Evolutionary conservation across 78 protist genomes (phyloP), one percentile per base, ranked within the genome.

Genomic region (Isochrysis galbana): DNA sequence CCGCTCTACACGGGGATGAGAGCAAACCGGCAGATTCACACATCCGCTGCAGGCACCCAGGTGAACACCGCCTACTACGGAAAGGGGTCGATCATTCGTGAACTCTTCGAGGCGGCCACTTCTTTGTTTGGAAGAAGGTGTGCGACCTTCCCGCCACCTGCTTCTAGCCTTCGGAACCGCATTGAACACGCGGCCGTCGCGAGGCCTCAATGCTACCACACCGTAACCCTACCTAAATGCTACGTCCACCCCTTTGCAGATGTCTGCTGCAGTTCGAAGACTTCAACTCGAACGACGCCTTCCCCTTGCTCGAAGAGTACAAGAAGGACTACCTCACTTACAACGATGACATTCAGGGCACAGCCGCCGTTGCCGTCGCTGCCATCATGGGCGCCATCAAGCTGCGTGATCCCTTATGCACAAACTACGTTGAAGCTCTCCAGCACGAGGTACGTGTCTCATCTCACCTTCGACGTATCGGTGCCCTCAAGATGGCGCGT

Each of bases 201-300:
- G n/a, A n/a, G n/a, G n/a, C n/a, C n/a, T n/a, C n/a, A n/a, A n/a
- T n/a, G n/a, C n/a, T n/a, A n/a, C n/a, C n/a, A n/a, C n/a, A n/a
- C n/a, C n/a, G n/a, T n/a, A n/a, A n/a, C n/a, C n/a, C n/a, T n/a
- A n/a, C n/a, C n/a, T n/a, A n/a, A n/a, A n/a, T n/a, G n/a, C n/a
- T n/a, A n/a, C n/a, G n/a, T n/a, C n/a, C n/a, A n/a, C 93, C 96
- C 89, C n/a, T n/a, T n/a, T n/a, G n/a, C n/a, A n/a, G 48, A 55
- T 95, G 93, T 1, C 93, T 97, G 34, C 95, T 97, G 34, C 98
- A 98, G 95, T 98, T 97, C 36, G 99, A 98, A 74, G 99, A 98
- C 89, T 96, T 98, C 89, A 67, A 93, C 91, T 95, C 96, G 38
- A 95, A 95, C 80, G 87, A 94, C 90, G 94, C 97, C 26, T 97